These are phyloP conservation scores for Trichoderma simmonsii DNA, from an alignment of 2,329 filamentous ascomycete genomes.

Conservation along the genomic window DNA sequence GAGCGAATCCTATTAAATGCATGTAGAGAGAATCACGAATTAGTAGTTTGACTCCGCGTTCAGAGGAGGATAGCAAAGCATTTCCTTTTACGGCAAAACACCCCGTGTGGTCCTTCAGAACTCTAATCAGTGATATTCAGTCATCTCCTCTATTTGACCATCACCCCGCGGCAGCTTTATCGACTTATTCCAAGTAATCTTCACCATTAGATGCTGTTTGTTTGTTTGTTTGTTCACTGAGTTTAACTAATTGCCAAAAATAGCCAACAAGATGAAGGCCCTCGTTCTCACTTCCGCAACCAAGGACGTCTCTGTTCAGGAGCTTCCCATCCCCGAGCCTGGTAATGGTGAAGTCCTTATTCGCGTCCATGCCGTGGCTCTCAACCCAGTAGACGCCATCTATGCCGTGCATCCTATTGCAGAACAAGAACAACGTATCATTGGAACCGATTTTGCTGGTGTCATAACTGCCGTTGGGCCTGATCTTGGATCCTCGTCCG, in stretches of 20 bases:
- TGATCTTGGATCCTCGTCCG: slow-evolving; percentile 16
- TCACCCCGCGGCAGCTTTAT: background rate
- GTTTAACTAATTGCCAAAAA: background rate
- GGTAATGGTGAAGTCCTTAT: slow-evolving; percentile 24
- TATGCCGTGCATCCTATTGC: slow-evolving; percentile 37
- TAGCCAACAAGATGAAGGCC: slow-evolving; percentile 25
- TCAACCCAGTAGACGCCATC: slow-evolving; percentile 32
- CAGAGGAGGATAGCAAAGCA: background rate
- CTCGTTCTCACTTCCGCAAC: slow-evolving; percentile 23
- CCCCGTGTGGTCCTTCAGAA: background rate
- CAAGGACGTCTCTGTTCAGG: slow-evolving; percentile 9
- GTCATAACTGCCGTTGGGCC: slow-evolving; percentile 26
- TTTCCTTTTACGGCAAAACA: background rate
- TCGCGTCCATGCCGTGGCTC: slow-evolving; percentile 25
- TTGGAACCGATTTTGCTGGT: slow-evolving; percentile 43
- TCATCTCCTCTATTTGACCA: background rate
- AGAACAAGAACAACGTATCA: slow-evolving; percentile 26
- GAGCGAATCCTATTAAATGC: background rate
- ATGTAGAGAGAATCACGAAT: background rate
- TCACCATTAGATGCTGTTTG: background rate
- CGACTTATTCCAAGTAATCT: background rate
- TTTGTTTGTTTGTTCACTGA: background rate
- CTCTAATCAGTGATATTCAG: background rate
- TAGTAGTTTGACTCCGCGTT: background rate
- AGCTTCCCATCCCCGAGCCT: slow-evolving; percentile 23